A percentile compares a stretch with the other conserved stretches of the same genome.
Evolutionary conservation across 441 rosid species (phyloP).

Genomic region (Gossypium davidsonii): DNA sequence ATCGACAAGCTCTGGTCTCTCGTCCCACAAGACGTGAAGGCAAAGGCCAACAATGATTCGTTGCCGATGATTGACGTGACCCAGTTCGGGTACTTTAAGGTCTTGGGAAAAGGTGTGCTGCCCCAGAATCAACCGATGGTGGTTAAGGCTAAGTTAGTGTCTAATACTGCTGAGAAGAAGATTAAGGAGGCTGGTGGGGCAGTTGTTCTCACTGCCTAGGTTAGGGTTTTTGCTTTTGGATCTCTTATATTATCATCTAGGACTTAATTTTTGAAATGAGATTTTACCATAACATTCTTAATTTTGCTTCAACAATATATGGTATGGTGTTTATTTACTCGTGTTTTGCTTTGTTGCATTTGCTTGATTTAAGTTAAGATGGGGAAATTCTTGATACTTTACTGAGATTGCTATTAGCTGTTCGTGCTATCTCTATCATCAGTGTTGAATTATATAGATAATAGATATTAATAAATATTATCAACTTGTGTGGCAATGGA

Average conservation of each 20-base stretch:
- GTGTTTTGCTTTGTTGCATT: neutral
- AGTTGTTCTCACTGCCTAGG: constrained; percentile 19
- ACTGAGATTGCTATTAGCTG: too few relatives aligned
- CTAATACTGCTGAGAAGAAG: constrained; percentile 18
- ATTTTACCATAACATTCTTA: neutral
- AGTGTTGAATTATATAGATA: too few relatives aligned
- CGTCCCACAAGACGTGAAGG: constrained; percentile 12
- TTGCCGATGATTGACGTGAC: constrained; percentile 16
- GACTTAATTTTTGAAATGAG: neutral
- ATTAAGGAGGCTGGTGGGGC: constrained; percentile 19
- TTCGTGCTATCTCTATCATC: too few relatives aligned
- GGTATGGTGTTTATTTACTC: neutral
- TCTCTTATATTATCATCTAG: neutral
- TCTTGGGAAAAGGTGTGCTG: constrained; percentile 16
- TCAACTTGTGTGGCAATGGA: too few relatives aligned
- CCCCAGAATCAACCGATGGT: constrained; percentile 16
- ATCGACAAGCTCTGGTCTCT: constrained; percentile 19
- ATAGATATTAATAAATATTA: too few relatives aligned
- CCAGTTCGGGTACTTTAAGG: constrained; percentile 18
- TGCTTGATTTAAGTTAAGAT: neutral
- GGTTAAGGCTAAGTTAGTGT: constrained; percentile 13
- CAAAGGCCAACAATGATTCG: constrained; percentile 10
- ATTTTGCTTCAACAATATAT: neutral
- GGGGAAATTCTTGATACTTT: neutral
- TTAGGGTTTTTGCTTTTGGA: neutral